Conservation (phyloP, 2,329 filamentous ascomycete genomes). For the Sarocladiaceae sp. region DNA sequence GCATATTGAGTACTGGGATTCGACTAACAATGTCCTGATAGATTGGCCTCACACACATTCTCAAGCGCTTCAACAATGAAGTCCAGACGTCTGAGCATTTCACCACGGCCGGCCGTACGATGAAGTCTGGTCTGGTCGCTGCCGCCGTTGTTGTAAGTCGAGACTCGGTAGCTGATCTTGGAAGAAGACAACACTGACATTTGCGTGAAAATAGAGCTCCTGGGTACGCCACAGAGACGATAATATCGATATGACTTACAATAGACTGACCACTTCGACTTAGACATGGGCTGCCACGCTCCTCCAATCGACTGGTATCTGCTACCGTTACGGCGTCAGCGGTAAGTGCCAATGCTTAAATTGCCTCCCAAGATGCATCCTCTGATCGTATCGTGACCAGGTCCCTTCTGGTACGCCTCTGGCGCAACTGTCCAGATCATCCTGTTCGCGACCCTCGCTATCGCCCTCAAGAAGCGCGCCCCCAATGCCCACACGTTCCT, state of each 20-base stretch:
- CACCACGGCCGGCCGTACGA: constrained; percentile 77
- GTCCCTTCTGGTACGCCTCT: constrained; percentile 48
- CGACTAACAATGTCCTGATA: constrained; percentile 9
- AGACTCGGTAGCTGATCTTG: not conserved
- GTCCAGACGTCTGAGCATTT: constrained; percentile 91
- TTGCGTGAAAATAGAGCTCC: too few relatives aligned
- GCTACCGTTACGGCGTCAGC: constrained; percentile 66
- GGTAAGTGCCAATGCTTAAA: not conserved
- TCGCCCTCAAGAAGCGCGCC: constrained; percentile 79
- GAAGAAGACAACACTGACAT: not conserved
- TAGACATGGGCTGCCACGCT: constrained; percentile 92
- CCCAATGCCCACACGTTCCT: constrained; percentile 84
- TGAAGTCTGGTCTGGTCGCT: constrained; percentile 83
- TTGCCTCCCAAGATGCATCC: not conserved
- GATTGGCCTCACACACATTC: constrained; percentile 63
- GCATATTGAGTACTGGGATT: not conserved
- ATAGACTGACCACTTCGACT: too few relatives aligned
- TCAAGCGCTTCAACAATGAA: constrained; percentile 58
- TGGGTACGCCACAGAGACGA: too few relatives aligned
- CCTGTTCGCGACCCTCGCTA: constrained; percentile 83
- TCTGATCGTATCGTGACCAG: constrained; percentile 30
- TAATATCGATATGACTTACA: too few relatives aligned
- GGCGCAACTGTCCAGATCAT: constrained; percentile 83
- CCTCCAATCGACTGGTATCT: constrained; percentile 72
- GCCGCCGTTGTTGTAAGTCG: constrained; percentile 64